These are phyloP conservation scores for Poronia punctata DNA, from an alignment of 495 filamentous ascomycete genomes.

Conservation along the genomic window DNA sequence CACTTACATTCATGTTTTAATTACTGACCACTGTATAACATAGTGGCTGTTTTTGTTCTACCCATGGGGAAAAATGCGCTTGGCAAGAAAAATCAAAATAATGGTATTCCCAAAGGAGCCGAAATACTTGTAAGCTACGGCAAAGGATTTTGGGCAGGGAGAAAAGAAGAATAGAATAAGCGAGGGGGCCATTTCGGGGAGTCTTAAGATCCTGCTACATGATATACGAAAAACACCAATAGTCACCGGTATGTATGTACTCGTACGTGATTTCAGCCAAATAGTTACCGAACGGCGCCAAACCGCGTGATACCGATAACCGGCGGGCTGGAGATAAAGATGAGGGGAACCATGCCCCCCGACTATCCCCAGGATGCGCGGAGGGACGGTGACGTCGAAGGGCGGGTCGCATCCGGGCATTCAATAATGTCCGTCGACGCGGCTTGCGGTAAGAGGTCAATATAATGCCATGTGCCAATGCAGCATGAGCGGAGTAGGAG, in stretches of 20 bases:
- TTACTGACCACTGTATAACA: too few relatives aligned
- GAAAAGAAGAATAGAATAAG: slow-evolving; percentile 2
- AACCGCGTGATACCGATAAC: neutral
- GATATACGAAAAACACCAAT: too few relatives aligned
- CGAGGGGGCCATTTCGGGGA: neutral
- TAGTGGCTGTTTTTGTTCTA: slow-evolving; percentile 55
- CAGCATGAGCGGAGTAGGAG: neutral
- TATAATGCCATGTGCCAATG: slow-evolving; percentile 10
- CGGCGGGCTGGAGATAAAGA: neutral
- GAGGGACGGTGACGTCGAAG: slow-evolving; percentile 3
- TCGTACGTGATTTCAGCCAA: neutral
- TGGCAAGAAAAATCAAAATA: slow-evolving; percentile 33
- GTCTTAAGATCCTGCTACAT: too few relatives aligned
- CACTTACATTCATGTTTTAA: too few relatives aligned
- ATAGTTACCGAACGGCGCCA: neutral
- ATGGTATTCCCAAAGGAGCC: slow-evolving; percentile 45
- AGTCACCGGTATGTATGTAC: too few relatives aligned
- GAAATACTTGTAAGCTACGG: slow-evolving; percentile 64
- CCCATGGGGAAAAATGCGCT: slow-evolving; percentile 44
- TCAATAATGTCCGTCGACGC: slow-evolving; percentile 5
- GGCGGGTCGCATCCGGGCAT: slow-evolving; percentile 4
- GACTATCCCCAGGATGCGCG: neutral
- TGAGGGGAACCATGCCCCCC: neutral
- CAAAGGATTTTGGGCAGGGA: slow-evolving; percentile 57
- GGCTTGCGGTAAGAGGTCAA: slow-evolving; percentile 8